phyloP scores from a whole-genome alignment of 306 rosid species.

The Dryas alaskensis region DNA sequence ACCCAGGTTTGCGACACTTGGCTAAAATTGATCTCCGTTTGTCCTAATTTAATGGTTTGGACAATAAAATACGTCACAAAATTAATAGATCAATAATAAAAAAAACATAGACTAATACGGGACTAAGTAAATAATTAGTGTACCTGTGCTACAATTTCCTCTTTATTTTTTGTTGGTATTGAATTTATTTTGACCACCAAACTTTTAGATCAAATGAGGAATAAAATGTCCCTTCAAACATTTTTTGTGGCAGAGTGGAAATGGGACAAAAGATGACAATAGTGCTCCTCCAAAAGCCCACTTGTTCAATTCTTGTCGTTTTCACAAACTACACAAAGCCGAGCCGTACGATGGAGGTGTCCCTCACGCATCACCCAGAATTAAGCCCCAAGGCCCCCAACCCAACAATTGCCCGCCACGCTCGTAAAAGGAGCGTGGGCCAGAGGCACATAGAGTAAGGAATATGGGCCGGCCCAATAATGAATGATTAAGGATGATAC shows the following conservation, averaged over 20 bases:
- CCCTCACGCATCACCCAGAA: neutral
- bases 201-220: conserved; percentile 4
- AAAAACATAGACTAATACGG: no score
- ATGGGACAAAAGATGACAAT: conserved; percentile 42
- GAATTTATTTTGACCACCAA: neutral
- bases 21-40: no score
- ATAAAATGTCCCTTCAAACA: conserved; percentile 56
- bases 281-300: conserved; percentile 54
- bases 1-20: no score
- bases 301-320: conserved; percentile 51
- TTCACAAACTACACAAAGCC: conserved; percentile 17
- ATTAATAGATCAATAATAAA: no score
- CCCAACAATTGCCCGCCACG: neutral
- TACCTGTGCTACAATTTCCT: no score
- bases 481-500: conserved; percentile 37
- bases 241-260: conserved; percentile 34
- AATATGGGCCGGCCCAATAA: conserved; percentile 53
- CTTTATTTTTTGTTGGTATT: neutral
- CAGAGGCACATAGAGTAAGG: conserved; percentile 9
- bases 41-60: no score
- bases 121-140: no score
- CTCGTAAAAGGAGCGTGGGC: neutral
- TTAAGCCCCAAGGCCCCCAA: no score
- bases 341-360: neutral
- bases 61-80: no score